Evolutionary conservation across 2,329 filamentous ascomycete species (phyloP).

Genomic region (Pseudocercospora musae): DNA sequence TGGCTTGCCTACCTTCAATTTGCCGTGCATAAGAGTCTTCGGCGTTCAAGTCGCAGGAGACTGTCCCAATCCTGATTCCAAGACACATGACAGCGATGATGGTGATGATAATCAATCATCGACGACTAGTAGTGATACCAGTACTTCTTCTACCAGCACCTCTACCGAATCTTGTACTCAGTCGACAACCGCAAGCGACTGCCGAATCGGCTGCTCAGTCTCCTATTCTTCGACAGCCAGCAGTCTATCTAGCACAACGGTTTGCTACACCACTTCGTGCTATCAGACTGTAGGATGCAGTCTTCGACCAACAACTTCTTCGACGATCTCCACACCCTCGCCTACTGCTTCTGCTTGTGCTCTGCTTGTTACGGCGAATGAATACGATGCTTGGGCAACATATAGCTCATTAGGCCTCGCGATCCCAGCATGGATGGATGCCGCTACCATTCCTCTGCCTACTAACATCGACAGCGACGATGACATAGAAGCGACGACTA

Average conservation of each 20-base stretch:
- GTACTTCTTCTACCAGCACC: background rate
- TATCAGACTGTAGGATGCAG: slow-evolving; percentile 6
- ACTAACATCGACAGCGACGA: background rate
- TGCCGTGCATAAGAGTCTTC: slow-evolving; percentile 15
- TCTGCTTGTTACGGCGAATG: background rate
- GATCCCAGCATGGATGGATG: slow-evolving; percentile 10
- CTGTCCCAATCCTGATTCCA: slow-evolving; percentile 8
- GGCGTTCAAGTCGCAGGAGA: slow-evolving; percentile 10
- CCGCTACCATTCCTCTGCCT: background rate
- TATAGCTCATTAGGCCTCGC: slow-evolving; percentile 9
- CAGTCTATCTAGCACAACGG: slow-evolving; percentile 7
- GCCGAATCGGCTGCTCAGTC: slow-evolving; percentile 11
- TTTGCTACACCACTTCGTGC: slow-evolving; percentile 13
- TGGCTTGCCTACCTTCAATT: slow-evolving; percentile 9
- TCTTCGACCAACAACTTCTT: slow-evolving; percentile 2
- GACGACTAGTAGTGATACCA: background rate
- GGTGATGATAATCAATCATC: slow-evolving; percentile 1
- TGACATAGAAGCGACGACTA: background rate
- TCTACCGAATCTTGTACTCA: slow-evolving; percentile 8
- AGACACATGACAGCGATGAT: slow-evolving; percentile 5
- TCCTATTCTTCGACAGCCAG: slow-evolving; percentile 5
- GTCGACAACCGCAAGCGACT: slow-evolving; percentile 11
- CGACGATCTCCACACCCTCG: slow-evolving; percentile 4
- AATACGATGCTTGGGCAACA: slow-evolving; percentile 11
- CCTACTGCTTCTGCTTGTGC: slow-evolving; percentile 3